Base-by-base conservation (phyloP, 1,284 basidiomycete species). In the Ceratobasidium sp. region DNA sequence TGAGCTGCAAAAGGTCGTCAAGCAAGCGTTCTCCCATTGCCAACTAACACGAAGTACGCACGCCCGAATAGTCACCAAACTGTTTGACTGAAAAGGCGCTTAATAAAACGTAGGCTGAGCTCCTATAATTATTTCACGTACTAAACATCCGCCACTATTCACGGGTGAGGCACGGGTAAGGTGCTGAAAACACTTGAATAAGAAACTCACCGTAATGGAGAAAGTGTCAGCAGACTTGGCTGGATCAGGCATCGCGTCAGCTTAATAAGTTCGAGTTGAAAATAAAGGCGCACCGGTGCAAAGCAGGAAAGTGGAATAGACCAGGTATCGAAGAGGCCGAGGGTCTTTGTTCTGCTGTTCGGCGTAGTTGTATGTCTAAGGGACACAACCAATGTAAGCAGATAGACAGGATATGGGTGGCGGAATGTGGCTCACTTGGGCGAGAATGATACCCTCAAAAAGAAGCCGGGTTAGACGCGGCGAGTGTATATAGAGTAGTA, bases 61-160 rank as follows among this genome's bases (percentile, higher is more conserved):
- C 70, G n/a, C 27, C 18, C 35, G 44, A 44, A 62, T 46, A 73
- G 57, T 73, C 44, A 20, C 70, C 70, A 50, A 73, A 73, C n/a
- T 50, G 33, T 30, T 73, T 59, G n/a, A 73, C 70, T 73, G 44
- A 48, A 73, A 20, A 12, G 35, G 35, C 12, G 16, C 14, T 73
- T 20, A 73, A 44, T 57, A 23, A 33, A 46, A 30, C 27, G 27
- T 27, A 3, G 27, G 54, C 10, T 55, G 54, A 3, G 5, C 54
- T 30, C 27, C 27, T 14, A 12, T 27, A 23, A 12, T 12, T 14
- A 27, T 55, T 55, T 55, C n/a, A 55, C 70, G 27, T 55, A 71
- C 69, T 41, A 38, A 71, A 71, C 27, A 71, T 44, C 55, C 69
- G 70, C 69, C 69, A 62, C 70, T 73, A 33, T 6, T 38, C 20